Base-by-base conservation (phyloP, 441 rosid species). In the Gossypium gossypioides region DNA sequence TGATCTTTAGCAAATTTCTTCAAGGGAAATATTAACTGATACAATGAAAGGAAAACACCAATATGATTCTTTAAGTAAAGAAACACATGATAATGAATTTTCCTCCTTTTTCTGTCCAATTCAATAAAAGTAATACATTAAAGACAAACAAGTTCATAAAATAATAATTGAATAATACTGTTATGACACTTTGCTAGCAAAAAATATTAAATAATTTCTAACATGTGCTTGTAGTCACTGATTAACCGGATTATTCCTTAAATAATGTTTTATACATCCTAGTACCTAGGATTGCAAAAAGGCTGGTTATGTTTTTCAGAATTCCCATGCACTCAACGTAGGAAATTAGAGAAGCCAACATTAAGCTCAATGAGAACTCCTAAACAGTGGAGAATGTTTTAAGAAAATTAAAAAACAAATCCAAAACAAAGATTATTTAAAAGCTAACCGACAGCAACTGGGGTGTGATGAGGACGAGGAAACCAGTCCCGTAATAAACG, bases 401-500 rank as follows among this genome's bases (percentile, higher is more conserved):
- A 63, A 18, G 9, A 50, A 19, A 18, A 40, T 54, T 0, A n/a
- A n/a, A 10, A 57, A 21, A 13, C 29, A 46, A 8, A 34, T 61
- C 7, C 15, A 57, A 52, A 2, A 29, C 7, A 54, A 4, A 55
- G 3, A 7, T 8, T 19, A 55, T 67, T 2, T 42, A 68, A 68
- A 6, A 3, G 19, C 61, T 27, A 51, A 40, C 16, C 8, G 70
- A 68, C 78, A 54, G 48, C 55, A 42, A 50, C 55, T n/a, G 51
- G 37, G 52, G 52, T 63, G 46, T 9, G 27, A 66, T 16, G 54
- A 71, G 52, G 59, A 70, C 74, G 52, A 58, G 55, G 55, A 50
- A 46, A 72, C 77, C 21, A 59, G 68, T 57, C 68, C 81, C 64
- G 74, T 16, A 58, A 75, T 37, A 61, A 32, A 58, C 81, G 81